Conservation (phyloP, 2,329 filamentous ascomycete genomes). For the Corniculantispora saksenae region DNA sequence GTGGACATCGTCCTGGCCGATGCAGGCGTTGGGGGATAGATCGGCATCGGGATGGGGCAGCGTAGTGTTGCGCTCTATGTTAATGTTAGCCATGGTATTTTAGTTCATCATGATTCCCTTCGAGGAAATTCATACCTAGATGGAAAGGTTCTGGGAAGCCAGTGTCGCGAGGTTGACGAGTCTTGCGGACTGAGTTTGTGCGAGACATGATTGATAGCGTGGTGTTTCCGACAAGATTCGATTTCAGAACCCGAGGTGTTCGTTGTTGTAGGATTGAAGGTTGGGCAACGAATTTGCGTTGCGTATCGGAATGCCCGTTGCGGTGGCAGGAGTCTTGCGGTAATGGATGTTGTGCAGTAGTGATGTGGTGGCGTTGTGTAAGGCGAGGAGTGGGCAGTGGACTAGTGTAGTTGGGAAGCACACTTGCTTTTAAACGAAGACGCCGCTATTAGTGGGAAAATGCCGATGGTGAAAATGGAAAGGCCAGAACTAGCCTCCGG, state of each 20-base stretch:
- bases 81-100: not conserved
- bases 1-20: slow-evolving; percentile 56
- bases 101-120: not conserved
- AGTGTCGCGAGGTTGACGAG: slow-evolving; percentile 41
- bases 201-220: not conserved
- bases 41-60: slow-evolving; percentile 64
- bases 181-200: not conserved
- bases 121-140: slow-evolving; percentile 42
- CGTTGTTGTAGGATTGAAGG: not conserved
- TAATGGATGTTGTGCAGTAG: not conserved
- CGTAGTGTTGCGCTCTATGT: slow-evolving; percentile 57
- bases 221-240: not conserved
- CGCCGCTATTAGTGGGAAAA: not conserved
- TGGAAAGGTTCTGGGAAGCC: slow-evolving; percentile 55
- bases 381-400: not conserved
- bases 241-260: not conserved
- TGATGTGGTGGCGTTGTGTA: not conserved
- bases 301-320: not conserved
- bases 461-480: not conserved
- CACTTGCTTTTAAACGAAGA: not conserved
- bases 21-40: slow-evolving; percentile 55
- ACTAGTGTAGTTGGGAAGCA: not conserved
- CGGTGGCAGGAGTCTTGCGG: not conserved
- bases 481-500: not conserved
- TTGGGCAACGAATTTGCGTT: not conserved